These are phyloP conservation scores for Nannochloropsis gaditana DNA, from an alignment of 108 stramenopile species.

Conservation along the genomic window DNA sequence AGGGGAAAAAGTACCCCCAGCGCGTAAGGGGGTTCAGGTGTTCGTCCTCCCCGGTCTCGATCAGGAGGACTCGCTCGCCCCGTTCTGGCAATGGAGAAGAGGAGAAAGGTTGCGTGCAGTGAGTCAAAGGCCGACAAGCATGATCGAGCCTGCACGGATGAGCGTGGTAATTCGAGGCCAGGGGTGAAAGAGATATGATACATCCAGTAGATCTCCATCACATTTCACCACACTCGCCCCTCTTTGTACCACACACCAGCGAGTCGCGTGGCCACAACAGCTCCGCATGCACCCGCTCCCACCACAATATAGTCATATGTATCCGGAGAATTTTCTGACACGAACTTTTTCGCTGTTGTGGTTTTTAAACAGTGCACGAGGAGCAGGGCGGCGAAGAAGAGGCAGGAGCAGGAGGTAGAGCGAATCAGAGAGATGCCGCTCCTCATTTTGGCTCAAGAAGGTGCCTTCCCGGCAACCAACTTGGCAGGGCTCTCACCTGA, in stretches of 20 bases:
- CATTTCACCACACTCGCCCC: no score
- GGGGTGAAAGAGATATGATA: no score
- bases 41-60: background rate
- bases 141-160: no score
- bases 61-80: background rate
- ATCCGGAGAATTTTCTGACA: background rate
- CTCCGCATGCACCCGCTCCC: background rate
- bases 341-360: background rate
- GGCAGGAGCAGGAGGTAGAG: background rate
- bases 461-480: no score
- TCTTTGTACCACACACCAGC: background rate
- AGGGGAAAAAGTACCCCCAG: background rate
- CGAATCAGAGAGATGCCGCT: no score
- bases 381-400: background rate
- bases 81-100: background rate
- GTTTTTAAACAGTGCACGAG: background rate
- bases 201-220: no score
- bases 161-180: no score
- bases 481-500: no score
- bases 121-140: no score
- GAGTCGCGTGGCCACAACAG: constrained; percentile 2
- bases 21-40: background rate
- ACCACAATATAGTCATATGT: constrained; percentile 17
- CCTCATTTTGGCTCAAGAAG: no score
- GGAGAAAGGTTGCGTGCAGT: background rate